Evolutionary conservation across 331 rosid genomes (phyloP).

Genomic region (Malus hybrid): DNA sequence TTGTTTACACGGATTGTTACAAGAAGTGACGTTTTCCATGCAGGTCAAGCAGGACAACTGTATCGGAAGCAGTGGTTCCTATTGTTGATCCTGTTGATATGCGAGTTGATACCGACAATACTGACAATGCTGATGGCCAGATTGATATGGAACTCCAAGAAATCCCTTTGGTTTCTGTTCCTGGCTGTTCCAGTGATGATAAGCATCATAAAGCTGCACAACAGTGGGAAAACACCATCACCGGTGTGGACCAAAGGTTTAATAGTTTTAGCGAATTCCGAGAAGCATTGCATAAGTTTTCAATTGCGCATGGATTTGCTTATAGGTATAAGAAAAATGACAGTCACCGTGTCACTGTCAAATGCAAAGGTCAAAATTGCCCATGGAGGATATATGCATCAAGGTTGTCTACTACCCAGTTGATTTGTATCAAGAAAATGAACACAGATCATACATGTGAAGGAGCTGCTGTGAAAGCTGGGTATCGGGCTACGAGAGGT

Average conservation of each 20-base stretch:
- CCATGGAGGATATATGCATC: constrained; percentile 98
- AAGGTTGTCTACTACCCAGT: constrained; percentile 74
- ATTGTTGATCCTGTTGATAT: constrained; percentile 35
- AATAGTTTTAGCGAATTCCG: constrained; percentile 84
- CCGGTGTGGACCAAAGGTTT: constrained; percentile 95
- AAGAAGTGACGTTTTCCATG: constrained; percentile 15
- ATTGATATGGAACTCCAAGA: constrained; percentile 38
- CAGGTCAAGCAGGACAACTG: constrained; percentile 94
- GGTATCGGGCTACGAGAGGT: constrained; percentile 95
- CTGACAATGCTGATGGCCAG: constrained; percentile 24
- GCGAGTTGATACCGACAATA: constrained; percentile 27
- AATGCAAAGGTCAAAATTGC: constrained; percentile 90
- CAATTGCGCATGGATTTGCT: constrained; percentile 92
- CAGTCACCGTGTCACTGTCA: constrained; percentile 87
- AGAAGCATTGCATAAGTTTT: constrained; percentile 91
- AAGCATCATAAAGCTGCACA: constrained; percentile 74
- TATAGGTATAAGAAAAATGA: constrained; percentile 91
- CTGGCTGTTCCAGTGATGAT: constrained; percentile 36
- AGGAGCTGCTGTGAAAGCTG: constrained; percentile 86
- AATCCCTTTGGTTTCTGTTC: constrained; percentile 27
- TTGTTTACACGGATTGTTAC: not conserved
- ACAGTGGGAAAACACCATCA: constrained; percentile 94
- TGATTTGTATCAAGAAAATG: constrained; percentile 94
- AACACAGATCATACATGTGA: constrained; percentile 73
- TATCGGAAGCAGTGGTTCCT: constrained; percentile 77